Conservation (phyloP, 2,329 filamentous ascomycete genomes). For the Neofusicoccum umdonicola region DNA sequence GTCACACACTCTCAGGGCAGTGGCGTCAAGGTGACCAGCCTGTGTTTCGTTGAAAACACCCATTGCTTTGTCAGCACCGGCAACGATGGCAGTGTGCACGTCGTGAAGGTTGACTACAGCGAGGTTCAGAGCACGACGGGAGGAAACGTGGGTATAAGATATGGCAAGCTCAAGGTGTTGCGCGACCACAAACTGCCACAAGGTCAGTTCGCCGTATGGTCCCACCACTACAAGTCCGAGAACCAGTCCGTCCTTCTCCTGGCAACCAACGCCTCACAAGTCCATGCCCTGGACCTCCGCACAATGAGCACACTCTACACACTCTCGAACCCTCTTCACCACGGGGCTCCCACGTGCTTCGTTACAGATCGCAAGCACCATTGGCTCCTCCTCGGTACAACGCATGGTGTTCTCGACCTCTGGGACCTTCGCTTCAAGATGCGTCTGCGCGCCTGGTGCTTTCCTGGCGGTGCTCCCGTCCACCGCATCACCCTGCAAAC, state of each 20-base stretch:
- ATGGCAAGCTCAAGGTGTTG: conserved; percentile 72
- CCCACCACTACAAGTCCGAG: conserved; percentile 85
- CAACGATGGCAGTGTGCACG: conserved; percentile 84
- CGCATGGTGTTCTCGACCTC: conserved; percentile 86
- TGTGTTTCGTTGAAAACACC: conserved; percentile 91
- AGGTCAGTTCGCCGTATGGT: conserved; percentile 81
- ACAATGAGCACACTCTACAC: conserved; percentile 80
- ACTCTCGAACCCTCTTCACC: conserved; percentile 83
- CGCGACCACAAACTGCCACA: conserved; percentile 70
- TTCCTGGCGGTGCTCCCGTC: conserved; percentile 76
- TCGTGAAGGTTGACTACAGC: conserved; percentile 75
- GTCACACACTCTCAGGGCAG: conserved; percentile 74
- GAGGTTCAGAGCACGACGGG: conserved; percentile 56
- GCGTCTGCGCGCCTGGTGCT: conserved; percentile 81
- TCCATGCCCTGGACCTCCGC: conserved; percentile 81
- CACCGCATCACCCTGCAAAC: conserved; percentile 73
- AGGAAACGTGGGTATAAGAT: conserved; percentile 49
- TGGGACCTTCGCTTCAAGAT: conserved; percentile 97
- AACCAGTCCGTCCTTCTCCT: conserved; percentile 78
- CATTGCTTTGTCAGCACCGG: conserved; percentile 91
- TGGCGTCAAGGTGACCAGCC: conserved; percentile 70
- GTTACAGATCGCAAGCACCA: conserved; percentile 81
- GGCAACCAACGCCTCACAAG: conserved; percentile 79
- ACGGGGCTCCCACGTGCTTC: conserved; percentile 89
- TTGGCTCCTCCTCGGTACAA: conserved; percentile 89